Evolutionary conservation across 2,329 filamentous ascomycete genomes (phyloP).

Genomic region (Neonectria neomacrospora): DNA sequence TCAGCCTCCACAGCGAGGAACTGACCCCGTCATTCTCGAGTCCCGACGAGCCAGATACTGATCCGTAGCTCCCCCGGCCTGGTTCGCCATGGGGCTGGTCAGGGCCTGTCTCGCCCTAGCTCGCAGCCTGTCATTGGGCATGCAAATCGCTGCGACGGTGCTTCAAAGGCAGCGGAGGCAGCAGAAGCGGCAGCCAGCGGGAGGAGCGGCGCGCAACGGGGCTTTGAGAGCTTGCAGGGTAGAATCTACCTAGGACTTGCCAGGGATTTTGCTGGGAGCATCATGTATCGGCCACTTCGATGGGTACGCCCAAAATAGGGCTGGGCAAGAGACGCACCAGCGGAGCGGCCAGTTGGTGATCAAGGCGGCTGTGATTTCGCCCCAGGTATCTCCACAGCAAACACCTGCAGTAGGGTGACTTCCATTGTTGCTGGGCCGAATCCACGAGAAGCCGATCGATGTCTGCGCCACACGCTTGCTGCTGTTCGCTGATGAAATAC

Average conservation of each 20-base stretch:
- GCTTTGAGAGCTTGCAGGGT: conserved; percentile 5
- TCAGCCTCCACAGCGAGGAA: conserved; percentile 52
- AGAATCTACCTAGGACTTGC: neutral
- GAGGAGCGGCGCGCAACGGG: conserved; percentile 44
- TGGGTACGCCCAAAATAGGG: conserved; percentile 1
- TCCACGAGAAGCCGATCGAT: conserved; percentile 14
- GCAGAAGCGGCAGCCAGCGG: conserved; percentile 29
- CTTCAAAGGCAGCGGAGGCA: conserved; percentile 22
- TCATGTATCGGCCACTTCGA: neutral
- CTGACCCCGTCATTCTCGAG: conserved; percentile 45
- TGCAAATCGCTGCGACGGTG: neutral
- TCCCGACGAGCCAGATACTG: conserved; percentile 23
- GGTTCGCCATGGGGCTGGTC: conserved; percentile 8
- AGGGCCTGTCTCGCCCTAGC: conserved; percentile 32
- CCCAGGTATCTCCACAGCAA: conserved; percentile 24
- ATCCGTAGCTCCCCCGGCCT: conserved; percentile 6
- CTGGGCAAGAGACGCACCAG: neutral
- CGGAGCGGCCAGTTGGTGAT: conserved; percentile 1
- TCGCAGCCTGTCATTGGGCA: conserved; percentile 9
- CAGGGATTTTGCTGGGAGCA: neutral
- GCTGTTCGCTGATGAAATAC: conserved; percentile 2
- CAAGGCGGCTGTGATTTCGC: conserved; percentile 30
- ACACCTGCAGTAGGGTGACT: conserved; percentile 13
- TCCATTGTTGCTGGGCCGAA: conserved; percentile 7
- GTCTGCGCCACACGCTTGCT: conserved; percentile 22